Base-by-base conservation (phyloP, 2,329 filamentous ascomycete genomes). In the Sporothrix brasiliensis region DNA sequence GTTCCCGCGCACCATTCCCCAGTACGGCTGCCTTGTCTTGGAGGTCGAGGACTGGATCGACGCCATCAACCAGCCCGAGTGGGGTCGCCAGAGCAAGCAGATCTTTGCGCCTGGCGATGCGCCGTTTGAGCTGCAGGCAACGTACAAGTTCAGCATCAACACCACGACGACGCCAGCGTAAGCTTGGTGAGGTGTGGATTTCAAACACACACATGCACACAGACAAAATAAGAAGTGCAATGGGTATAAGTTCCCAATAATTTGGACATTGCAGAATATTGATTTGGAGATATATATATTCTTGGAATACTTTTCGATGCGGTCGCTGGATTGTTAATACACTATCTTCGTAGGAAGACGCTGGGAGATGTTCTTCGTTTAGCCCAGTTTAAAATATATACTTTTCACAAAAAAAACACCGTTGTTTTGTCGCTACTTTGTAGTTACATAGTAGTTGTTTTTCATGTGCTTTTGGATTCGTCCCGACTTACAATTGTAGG, bases 11-110 rank as follows among this genome's bases (percentile, higher is more conserved):
- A 86, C 86, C 9, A 90, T 93, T 34, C 85, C 87, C 70, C 79
- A 94, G 82, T 92, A 93, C 77, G 93, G 92, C 44, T 97, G 94
- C 79, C 77, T 97, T 34, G 94, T 97, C 65, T 86, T 97, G 79
- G 94, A 97, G 82, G 92, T 95, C 14, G 88, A 97, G 84, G 93
- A 95, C 79, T 97, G 89, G 87, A 97, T 97, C 77, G 94, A 97
- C 78, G 93, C 86, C 34, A 95, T 98, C 81, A 97, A 97, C 81
- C 87, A 96, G 75, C 94, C 94, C 0, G 87, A 93, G 79, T 97
- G 94, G 94, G 88, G 88, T 71, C 87, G 94, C 69, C 80, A 83
- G 61, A 77, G 77, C 69, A 88, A 85, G 80, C 88, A 90, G 76
- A 81, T 91, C 72, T 90, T 81, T 75, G 83, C 80, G 41, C 88